Conservation (phyloP, 208 protist species). For the Histomonas meleagridis region DNA sequence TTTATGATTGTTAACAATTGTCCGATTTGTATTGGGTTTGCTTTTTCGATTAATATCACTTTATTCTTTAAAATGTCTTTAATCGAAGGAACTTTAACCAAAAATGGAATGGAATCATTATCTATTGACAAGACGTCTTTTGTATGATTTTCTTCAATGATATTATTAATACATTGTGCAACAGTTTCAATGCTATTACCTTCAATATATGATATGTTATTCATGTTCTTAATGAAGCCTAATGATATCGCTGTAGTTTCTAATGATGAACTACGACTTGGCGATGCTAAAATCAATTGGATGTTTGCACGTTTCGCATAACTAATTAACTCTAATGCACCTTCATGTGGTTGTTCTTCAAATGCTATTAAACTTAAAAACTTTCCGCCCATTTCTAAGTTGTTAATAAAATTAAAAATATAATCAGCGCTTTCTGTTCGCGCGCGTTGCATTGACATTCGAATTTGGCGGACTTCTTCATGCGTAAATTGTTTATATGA, state of each 20-base stretch:
- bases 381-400: neutral
- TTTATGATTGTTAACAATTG: neutral
- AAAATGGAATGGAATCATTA: neutral
- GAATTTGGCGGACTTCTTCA: neutral
- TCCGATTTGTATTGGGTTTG: neutral
- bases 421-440: neutral
- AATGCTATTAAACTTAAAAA: constrained; percentile 9
- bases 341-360: neutral
- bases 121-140: neutral
- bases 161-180: neutral
- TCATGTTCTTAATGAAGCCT: neutral
- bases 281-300: neutral
- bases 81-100: neutral
- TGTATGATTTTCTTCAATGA: neutral
- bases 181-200: neutral
- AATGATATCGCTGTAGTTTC: neutral
- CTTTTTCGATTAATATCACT: neutral
- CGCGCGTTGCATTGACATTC: neutral
- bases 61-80: neutral
- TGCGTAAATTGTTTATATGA: neutral
- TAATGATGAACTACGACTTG: neutral
- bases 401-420: neutral
- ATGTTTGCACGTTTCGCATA: neutral
- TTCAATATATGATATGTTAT: neutral
- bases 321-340: neutral